These are phyloP conservation scores for Mycocentrospora acerina DNA, from an alignment of 2,329 filamentous ascomycete genomes.

Conservation along the genomic window DNA sequence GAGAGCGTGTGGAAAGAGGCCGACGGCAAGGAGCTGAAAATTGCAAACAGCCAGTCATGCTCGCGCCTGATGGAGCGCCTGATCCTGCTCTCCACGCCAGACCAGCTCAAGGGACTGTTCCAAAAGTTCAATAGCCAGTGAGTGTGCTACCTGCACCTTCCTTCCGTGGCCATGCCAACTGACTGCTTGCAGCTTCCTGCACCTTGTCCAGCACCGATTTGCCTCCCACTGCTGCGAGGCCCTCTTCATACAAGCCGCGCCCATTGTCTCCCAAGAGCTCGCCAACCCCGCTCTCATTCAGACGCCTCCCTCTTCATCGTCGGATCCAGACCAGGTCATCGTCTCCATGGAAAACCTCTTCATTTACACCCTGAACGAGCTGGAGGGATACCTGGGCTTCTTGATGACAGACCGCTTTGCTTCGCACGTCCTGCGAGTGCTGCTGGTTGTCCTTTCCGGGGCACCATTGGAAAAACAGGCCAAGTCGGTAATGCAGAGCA, in stretches of 20 bases:
- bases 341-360: conserved; percentile 82
- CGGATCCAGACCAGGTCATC: conserved; percentile 52
- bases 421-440: conserved; percentile 83
- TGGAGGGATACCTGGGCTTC: conserved; percentile 81
- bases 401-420: conserved; percentile 86
- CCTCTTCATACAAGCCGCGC: conserved; percentile 80
- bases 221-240: conserved; percentile 97
- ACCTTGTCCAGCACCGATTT: conserved; percentile 91
- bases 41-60: conserved; percentile 93
- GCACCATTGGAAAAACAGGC: conserved; percentile 67
- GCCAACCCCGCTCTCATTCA: conserved; percentile 49
- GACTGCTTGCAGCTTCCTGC: conserved; percentile 63
- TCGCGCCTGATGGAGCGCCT: conserved; percentile 90
- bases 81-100: conserved; percentile 75
- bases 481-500: conserved; percentile 81
- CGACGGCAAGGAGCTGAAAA: conserved; percentile 88
- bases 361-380: conserved; percentile 77
- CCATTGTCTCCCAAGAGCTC: conserved; percentile 74
- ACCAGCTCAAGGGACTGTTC: conserved; percentile 85
- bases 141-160: conserved; percentile 22
- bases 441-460: conserved; percentile 83
- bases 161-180: conserved; percentile 4
- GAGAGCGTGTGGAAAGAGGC: conserved; percentile 85
- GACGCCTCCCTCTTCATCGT: conserved; percentile 44
- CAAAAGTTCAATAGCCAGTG: conserved; percentile 78